Evolutionary conservation across 2,329 filamentous ascomycete genomes (phyloP).

Genomic region (Epichloe glyceriae): DNA sequence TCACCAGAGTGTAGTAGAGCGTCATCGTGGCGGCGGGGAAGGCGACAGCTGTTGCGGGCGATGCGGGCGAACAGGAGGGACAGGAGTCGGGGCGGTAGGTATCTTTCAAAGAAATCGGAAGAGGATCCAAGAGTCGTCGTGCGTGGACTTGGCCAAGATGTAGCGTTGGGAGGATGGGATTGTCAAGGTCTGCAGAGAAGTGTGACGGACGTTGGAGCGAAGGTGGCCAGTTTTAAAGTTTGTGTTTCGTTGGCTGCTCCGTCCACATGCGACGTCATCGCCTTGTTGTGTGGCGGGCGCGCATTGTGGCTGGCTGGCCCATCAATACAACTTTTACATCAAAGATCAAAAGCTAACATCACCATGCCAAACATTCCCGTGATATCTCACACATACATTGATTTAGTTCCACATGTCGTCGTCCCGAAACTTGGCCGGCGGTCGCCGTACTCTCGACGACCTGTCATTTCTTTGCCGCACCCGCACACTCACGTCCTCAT

Average conservation of each 20-base stretch:
- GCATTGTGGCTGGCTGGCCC: background rate
- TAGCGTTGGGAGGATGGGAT: background rate
- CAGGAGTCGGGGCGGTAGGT: too few species aligned
- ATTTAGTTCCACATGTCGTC: constrained; percentile 16
- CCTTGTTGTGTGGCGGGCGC: constrained; percentile 7
- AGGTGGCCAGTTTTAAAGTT: too few species aligned
- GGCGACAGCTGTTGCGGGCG: constrained; percentile 7
- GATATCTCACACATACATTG: background rate
- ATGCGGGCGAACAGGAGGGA: background rate
- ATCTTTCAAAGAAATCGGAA: too few species aligned
- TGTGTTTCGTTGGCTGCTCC: too few species aligned
- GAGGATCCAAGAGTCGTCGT: background rate
- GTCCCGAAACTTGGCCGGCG: constrained; percentile 24
- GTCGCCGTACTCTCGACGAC: constrained; percentile 18
- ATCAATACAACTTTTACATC: too few species aligned
- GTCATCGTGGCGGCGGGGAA: constrained; percentile 31
- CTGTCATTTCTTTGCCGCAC: constrained; percentile 16
- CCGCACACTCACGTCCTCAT: constrained; percentile 20
- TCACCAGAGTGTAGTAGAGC: constrained; percentile 44
- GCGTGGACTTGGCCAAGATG: background rate
- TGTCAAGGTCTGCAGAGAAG: background rate
- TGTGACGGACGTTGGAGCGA: constrained; percentile 8
- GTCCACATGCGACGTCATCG: constrained; percentile 21
- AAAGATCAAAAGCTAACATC: too few species aligned
- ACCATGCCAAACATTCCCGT: background rate